These are phyloP conservation scores for Akanthomyces muscarius DNA, from an alignment of 2,329 filamentous ascomycete species.

Conservation along the genomic window DNA sequence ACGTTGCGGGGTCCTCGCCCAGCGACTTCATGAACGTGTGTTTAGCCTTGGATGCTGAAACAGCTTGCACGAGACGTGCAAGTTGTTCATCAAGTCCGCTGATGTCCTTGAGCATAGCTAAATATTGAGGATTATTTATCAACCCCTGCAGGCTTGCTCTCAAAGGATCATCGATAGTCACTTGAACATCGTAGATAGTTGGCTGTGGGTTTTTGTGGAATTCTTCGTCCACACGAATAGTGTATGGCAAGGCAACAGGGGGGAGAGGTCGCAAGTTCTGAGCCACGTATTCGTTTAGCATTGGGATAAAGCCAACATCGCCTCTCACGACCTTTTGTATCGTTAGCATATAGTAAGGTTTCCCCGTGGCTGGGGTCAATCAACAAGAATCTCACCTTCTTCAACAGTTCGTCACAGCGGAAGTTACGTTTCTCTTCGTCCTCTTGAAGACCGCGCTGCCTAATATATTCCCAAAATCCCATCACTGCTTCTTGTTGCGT, in stretches of 20 bases:
- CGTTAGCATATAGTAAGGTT: neutral
- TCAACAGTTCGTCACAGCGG: slow-evolving; percentile 79
- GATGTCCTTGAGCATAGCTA: slow-evolving; percentile 71
- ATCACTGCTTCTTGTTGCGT: slow-evolving; percentile 84
- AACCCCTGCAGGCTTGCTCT: slow-evolving; percentile 62
- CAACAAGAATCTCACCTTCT: slow-evolving; percentile 53
- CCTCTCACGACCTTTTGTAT: slow-evolving; percentile 62
- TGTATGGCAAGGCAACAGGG: slow-evolving; percentile 82
- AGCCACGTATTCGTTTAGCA: slow-evolving; percentile 75
- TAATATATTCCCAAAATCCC: slow-evolving; percentile 93
- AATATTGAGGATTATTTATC: slow-evolving; percentile 65
- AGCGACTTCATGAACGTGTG: slow-evolving; percentile 81
- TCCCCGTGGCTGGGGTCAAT: too few relatives aligned
- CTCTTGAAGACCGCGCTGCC: slow-evolving; percentile 79
- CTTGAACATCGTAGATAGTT: slow-evolving; percentile 86
- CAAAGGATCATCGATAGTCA: slow-evolving; percentile 79
- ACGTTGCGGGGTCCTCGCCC: slow-evolving; percentile 75
- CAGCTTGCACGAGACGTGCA: slow-evolving; percentile 74
- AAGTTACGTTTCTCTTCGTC: slow-evolving; percentile 94
- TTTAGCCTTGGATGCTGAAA: slow-evolving; percentile 82
- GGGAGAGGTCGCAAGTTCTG: slow-evolving; percentile 74
- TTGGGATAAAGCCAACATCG: slow-evolving; percentile 79
- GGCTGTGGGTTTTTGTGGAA: slow-evolving; percentile 72
- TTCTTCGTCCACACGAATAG: slow-evolving; percentile 83
- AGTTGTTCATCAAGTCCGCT: slow-evolving; percentile 78